phyloP scores from a whole-genome alignment of 441 rosid genomes.

The Pelargonium australe region DNA sequence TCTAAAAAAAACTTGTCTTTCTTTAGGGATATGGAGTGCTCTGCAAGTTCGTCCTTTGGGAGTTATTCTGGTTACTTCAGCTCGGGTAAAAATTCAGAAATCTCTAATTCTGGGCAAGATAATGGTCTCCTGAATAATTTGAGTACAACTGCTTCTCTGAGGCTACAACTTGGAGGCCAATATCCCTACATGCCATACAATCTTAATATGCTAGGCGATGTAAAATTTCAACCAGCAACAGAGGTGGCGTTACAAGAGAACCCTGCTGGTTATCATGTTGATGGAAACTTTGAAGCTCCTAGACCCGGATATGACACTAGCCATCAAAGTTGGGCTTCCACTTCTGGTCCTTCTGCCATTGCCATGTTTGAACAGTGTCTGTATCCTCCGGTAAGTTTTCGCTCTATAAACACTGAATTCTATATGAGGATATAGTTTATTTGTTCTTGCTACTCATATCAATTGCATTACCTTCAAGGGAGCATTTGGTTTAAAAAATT shows the following conservation, averaged over 20 bases:
- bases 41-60: constrained; percentile 71
- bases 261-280: constrained; percentile 46
- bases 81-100: constrained; percentile 49
- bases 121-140: constrained; percentile 50
- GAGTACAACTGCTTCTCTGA: constrained; percentile 39
- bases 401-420: too few species aligned
- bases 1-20: constrained; percentile 14
- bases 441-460: too few species aligned
- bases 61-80: constrained; percentile 69
- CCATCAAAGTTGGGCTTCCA: constrained; percentile 56
- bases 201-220: constrained; percentile 40
- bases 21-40: constrained; percentile 66
- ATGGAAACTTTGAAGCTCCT: constrained; percentile 50
- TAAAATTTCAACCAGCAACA: constrained; percentile 43
- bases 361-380: constrained; percentile 53
- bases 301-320: constrained; percentile 39
- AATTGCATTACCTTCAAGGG: too few species aligned
- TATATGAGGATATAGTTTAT: too few species aligned
- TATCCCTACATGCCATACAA: constrained; percentile 41
- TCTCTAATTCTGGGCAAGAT: constrained; percentile 62
- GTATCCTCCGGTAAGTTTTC: constrained; percentile 44
- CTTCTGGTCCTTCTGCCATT: constrained; percentile 46
- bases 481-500: too few species aligned
- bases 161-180: constrained; percentile 43
- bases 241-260: constrained; percentile 46